Evolutionary conservation across 202 grass and related monocot species (phyloP), one percentile per base, ranked within the genome.

Genomic region (Setaria italica): DNA sequence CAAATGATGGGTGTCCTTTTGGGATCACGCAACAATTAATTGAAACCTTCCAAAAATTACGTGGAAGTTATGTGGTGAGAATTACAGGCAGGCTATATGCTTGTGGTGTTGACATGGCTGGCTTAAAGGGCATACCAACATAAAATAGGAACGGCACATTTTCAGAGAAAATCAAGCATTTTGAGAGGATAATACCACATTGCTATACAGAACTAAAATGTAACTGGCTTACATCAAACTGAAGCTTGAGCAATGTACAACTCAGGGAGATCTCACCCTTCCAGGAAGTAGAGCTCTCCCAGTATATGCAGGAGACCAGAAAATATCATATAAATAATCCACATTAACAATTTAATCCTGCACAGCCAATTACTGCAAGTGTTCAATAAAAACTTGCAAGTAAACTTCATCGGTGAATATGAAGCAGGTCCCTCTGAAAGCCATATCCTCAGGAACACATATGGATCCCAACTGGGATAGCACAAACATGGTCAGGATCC

Each of bases 321-420:
- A 84, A 82, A 81, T 35, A 84, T 43, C 64, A 81, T 50, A 33
- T 82, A 88, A 65, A 72, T 59, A 88, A 82, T 82, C 66, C 48
- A 82, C 82, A 78, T 62, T 37, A 77, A 85, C 72, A 59, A 13
- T 2, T 50, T 67, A 87, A 78, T 88, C 85, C 87, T 93, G 88
- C 56, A 86, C 94, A 87, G 79, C 80, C 85, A 96, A 77, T 89
- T 92, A 91, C 85, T 93, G 92, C 92, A 94, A 92, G 87, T 94
- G 90, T 74, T 94, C 88, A 87, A 96, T 96, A 91, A 94, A 96
- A 84, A 90, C 90, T 91, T 94, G 94, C 92, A 91, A 90, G 80
- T 88, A 90, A 77, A 94, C 80, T 88, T 87, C 90, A 73, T 88
- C 84, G 8, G 80, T 87, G 56, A 90, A 90, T 87, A 94, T 90